These are phyloP conservation scores for Fomitopsis serialis DNA, from an alignment of 768 basidiomycete species.

Conservation along the genomic window DNA sequence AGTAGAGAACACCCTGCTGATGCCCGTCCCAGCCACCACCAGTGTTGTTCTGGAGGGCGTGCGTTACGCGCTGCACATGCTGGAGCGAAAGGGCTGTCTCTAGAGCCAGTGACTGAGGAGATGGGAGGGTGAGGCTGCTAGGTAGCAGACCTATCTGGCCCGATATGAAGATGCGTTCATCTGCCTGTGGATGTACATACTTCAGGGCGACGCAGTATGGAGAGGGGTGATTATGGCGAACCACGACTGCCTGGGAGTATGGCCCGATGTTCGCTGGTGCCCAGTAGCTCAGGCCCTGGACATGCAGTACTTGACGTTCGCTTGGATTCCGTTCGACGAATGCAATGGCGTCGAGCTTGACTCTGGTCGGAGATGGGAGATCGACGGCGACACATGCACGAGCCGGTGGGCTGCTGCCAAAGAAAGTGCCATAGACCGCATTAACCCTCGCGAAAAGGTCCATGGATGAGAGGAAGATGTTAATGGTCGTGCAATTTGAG, in stretches of 20 bases:
- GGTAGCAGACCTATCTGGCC: constrained; percentile 95
- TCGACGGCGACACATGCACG: constrained; percentile 90
- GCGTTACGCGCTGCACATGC: constrained; percentile 66
- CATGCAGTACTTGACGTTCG: constrained; percentile 78
- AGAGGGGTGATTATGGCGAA: constrained; percentile 30
- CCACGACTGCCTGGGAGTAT: constrained; percentile 89
- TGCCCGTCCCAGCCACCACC: constrained; percentile 60
- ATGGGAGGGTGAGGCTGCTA: constrained; percentile 59
- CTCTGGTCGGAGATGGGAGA: constrained; percentile 48
- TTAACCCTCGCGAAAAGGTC: constrained; percentile 76
- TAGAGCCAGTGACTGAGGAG: constrained; percentile 45
- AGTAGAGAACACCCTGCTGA: constrained; percentile 64
- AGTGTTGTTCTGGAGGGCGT: constrained; percentile 49
- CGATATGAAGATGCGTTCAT: constrained; percentile 78
- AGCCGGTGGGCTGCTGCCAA: constrained; percentile 88
- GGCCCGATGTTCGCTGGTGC: constrained; percentile 99
- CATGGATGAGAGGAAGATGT: constrained; percentile 79
- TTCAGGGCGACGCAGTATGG: background rate
- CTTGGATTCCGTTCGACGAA: constrained; percentile 34
- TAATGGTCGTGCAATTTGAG: constrained; percentile 68
- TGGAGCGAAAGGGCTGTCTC: constrained; percentile 78
- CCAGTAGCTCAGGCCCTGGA: constrained; percentile 97
- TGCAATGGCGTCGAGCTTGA: constrained; percentile 82
- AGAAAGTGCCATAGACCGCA: constrained; percentile 70
- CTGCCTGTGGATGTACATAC: constrained; percentile 45